Evolutionary conservation across 306 rosid species (phyloP).

Genomic region (Morella rubra): DNA sequence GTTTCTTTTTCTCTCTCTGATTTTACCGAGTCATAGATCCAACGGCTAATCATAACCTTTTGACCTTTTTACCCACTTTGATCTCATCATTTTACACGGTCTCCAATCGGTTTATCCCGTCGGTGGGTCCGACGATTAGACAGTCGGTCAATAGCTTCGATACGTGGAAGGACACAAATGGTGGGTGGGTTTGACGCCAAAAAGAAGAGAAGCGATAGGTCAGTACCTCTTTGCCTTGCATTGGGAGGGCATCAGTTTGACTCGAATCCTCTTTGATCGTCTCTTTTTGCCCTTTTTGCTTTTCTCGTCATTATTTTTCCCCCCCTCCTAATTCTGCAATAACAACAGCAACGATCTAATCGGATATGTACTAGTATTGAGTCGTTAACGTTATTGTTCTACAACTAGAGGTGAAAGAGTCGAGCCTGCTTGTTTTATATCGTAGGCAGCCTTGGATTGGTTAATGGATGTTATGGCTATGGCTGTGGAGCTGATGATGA

Average conservation of each 20-base stretch:
- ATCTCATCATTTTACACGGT: conserved; percentile 28
- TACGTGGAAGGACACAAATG: conserved; percentile 36
- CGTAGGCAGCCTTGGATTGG: not conserved
- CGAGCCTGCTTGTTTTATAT: not conserved
- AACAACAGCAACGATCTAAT: not conserved
- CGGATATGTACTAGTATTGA: not conserved
- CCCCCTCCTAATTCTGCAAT: not conserved
- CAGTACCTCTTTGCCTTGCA: conserved; percentile 20
- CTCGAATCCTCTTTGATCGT: conserved; percentile 19
- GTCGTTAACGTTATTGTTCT: not conserved
- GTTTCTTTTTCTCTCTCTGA: conserved; percentile 1
- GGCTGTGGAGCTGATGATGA: conserved; percentile 50
- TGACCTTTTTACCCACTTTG: conserved; percentile 43
- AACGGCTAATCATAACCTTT: conserved; percentile 73
- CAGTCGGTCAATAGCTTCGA: conserved; percentile 25
- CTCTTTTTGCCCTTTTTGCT: conserved; percentile 4
- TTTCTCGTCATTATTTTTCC: conserved; percentile 7
- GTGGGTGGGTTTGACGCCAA: conserved; percentile 44
- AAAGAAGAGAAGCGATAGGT: conserved; percentile 6
- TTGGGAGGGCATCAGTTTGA: conserved; percentile 35
- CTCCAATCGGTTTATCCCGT: conserved; percentile 30
- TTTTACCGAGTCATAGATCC: conserved; percentile 37
- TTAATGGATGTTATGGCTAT: conserved; percentile 17
- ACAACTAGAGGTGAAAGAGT: not conserved
- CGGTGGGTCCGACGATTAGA: conserved; percentile 19